Percentiles rank a stretch among this genome's conserved stretches.
These are phyloP conservation scores for Parmelia sp. DNA, from an alignment of 495 filamentous ascomycete genomes.

Conservation along the genomic window DNA sequence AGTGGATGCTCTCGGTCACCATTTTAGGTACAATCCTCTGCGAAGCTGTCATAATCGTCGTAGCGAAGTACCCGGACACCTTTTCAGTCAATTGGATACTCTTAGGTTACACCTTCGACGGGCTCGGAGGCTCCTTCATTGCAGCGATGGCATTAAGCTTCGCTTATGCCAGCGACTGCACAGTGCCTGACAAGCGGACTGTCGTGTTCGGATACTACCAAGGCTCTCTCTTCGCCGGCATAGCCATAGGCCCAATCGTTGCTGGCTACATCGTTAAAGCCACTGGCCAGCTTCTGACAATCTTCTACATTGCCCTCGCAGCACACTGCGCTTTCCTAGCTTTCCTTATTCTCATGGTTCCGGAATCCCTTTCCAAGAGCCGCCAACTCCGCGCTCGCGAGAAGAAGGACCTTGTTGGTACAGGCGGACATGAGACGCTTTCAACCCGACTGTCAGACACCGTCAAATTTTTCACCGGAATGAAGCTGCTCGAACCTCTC, in stretches of 20 bases:
- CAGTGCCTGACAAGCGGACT: constrained; percentile 65
- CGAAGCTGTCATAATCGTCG: constrained; percentile 70
- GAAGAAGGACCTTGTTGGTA: constrained; percentile 41
- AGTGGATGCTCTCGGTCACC: constrained; percentile 58
- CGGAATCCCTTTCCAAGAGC: constrained; percentile 70
- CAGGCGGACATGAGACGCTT: constrained; percentile 14
- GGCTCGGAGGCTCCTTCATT: constrained; percentile 80
- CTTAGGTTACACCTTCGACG: constrained; percentile 67
- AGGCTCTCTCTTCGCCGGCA: constrained; percentile 76
- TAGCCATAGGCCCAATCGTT: constrained; percentile 74
- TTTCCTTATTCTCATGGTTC: constrained; percentile 61
- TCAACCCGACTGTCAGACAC: constrained; percentile 22
- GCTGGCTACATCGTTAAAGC: constrained; percentile 68
- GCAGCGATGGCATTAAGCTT: constrained; percentile 70
- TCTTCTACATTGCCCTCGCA: constrained; percentile 74
- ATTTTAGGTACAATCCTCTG: constrained; percentile 59
- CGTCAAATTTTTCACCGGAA: constrained; percentile 34
- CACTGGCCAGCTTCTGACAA: constrained; percentile 58
- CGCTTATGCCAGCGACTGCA: constrained; percentile 86
- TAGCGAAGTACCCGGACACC: constrained; percentile 64
- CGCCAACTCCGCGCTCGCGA: constrained; percentile 62
- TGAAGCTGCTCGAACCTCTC: constrained; percentile 67
- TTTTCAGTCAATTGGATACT: constrained; percentile 69
- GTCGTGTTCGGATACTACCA: constrained; percentile 89
- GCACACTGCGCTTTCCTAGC: constrained; percentile 65